Conservation (phyloP, 2,329 filamentous ascomycete species). For the Penicillium brasilianum region DNA sequence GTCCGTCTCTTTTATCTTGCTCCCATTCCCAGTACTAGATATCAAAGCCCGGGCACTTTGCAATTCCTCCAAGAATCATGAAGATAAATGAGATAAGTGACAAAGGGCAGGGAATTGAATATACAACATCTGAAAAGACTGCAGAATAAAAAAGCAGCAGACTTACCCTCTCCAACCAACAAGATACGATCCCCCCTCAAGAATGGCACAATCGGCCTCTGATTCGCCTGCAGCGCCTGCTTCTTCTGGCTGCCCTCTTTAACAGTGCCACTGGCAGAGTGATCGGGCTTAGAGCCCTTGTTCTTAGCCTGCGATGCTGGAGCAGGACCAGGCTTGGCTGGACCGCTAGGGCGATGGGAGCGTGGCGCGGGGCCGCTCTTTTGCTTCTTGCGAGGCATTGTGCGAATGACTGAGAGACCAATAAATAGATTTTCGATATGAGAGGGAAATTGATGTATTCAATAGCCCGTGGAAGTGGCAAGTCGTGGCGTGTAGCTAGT, state of each 20-base stretch:
- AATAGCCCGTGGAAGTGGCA: not conserved
- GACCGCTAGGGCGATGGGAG: constrained; percentile 16
- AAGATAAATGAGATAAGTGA: not conserved
- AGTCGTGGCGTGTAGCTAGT: not conserved
- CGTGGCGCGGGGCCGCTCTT: constrained; percentile 20
- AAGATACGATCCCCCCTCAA: constrained; percentile 48
- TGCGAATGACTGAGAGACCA: not conserved
- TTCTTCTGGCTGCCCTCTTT: constrained; percentile 24
- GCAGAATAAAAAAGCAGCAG: constrained; percentile 17
- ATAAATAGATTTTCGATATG: not conserved
- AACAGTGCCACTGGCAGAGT: constrained; percentile 1
- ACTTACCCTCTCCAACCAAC: constrained; percentile 52
- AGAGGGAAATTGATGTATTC: not conserved
- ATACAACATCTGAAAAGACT: not conserved
- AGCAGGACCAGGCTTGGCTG: constrained; percentile 9
- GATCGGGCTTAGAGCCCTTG: not conserved
- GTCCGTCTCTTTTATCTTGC: not conserved
- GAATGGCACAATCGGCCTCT: constrained; percentile 47
- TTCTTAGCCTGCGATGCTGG: constrained; percentile 1
- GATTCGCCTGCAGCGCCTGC: constrained; percentile 30
- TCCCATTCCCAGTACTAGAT: not conserved
- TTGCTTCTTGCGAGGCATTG: constrained; percentile 33
- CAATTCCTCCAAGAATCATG: not conserved
- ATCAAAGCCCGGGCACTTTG: not conserved
- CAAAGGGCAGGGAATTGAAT: not conserved